These are phyloP conservation scores for Grosmannia huntii DNA, from an alignment of 2,329 filamentous ascomycete species.

Conservation along the genomic window DNA sequence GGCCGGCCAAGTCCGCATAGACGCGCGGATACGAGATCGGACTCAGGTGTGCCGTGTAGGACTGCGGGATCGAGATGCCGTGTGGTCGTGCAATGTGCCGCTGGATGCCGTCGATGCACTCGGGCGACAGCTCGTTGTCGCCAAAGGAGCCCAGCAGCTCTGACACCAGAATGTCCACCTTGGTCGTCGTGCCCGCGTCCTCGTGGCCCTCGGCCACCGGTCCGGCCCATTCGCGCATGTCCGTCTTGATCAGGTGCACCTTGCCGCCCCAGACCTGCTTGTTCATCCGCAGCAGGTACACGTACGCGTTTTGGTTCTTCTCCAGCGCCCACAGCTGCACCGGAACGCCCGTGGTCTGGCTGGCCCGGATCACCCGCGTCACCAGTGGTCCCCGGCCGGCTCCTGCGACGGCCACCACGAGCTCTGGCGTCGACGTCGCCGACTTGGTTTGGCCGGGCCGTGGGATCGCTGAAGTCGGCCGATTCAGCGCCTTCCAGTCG, in stretches of 20 bases:
- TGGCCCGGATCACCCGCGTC: constrained; percentile 72
- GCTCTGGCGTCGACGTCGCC: constrained; percentile 14
- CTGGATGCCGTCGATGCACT: constrained; percentile 92
- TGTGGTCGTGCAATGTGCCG: constrained; percentile 65
- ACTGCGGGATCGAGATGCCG: constrained; percentile 86
- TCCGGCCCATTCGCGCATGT: constrained; percentile 95
- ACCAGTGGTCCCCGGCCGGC: constrained; percentile 89
- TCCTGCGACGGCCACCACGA: constrained; percentile 84
- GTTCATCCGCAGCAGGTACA: constrained; percentile 82
- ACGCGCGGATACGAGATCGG: constrained; percentile 82
- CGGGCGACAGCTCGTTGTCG: constrained; percentile 88
- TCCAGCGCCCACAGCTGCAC: constrained; percentile 88
- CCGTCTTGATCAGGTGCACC: constrained; percentile 84
- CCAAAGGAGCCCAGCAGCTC: constrained; percentile 91
- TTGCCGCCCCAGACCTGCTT: constrained; percentile 63
- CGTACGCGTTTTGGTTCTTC: constrained; percentile 97
- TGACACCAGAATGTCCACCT: constrained; percentile 86
- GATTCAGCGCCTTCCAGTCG: constrained; percentile 63
- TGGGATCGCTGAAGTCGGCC: constrained; percentile 55
- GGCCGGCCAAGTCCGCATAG: constrained; percentile 62
- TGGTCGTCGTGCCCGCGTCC: constrained; percentile 37
- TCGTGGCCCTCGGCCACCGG: constrained; percentile 39
- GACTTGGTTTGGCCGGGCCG: constrained; percentile 37
- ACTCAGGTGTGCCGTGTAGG: constrained; percentile 88
- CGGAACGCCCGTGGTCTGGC: constrained; percentile 58